Evolutionary conservation across 2,329 filamentous ascomycete genomes (phyloP), one percentile per base, ranked within the genome.

Genomic region (Aaosphaeria pasadenensis): DNA sequence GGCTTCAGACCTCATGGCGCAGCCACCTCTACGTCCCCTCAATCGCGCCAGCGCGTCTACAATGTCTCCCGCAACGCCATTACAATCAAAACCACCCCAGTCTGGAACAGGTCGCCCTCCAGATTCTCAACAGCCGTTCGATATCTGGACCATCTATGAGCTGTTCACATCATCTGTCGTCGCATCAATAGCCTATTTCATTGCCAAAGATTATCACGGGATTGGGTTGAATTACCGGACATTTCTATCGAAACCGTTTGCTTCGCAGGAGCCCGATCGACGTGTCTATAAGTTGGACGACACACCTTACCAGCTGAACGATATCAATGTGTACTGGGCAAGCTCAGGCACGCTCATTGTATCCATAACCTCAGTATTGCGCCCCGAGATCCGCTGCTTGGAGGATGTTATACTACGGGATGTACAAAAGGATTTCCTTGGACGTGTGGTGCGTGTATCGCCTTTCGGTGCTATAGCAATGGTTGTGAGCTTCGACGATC

Each of bases 141-240:
- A 71, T 48, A 62, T 52, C 49, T 60, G 62, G 36, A 52, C 59
- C 30, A 50, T 71, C 32, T 72, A 72, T 58, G 66, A 69, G 50
- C 57, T 70, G 32, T 70, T 71, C 55, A 66, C 59, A 5, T 66
- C 69, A 30, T 64, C 69, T 41, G 61, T 72, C 42, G 52, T 67
- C 47, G 67, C 64, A 35, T 55, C 67, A 42, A 55, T 71, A 51
- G 65, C 67, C 28, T 70, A 62, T 38, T 48, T 57, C 41, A 49
- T 71, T 39, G 64, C 66, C 47, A 62, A 57, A 48, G 57, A 69
- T 46, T 59, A 65, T 42, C 51, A 57, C 30, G 59, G 62, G 28
- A 55, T 66, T 48, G 63, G 67, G 28, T 53, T 72, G 38, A 71
- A 71, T 48, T 66, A 63, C 48, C 62, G 69, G 38, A 71, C 68